Base-by-base conservation (phyloP, 768 basidiomycete genomes). In the Lentinula sp. region DNA sequence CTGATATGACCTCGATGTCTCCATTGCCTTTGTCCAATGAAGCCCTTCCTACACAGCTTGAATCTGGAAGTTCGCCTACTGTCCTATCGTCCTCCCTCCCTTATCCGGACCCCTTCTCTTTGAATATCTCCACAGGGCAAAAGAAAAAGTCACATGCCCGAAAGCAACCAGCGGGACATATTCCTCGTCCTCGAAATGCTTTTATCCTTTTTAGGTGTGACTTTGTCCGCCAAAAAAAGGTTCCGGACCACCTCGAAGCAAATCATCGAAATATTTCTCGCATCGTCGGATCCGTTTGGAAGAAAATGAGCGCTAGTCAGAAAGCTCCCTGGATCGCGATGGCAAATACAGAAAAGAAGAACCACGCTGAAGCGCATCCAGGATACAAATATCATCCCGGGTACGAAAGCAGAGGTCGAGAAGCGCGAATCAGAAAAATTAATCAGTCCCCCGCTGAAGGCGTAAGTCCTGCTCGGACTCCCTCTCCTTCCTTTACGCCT, bases 191-290 rank as follows among this genome's bases (percentile, higher is more conserved):
- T 0, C 76, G 85, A 15, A 91, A 91, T 70, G 85, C 89, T 0
- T 92, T 92, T 73, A 90, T 92, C 64, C 80, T 91, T 63, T 92
- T 89, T 69, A 81, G 90, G 45, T 88, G 84, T 68, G 84, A 90
- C 68, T 84, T 89, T 57, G 84, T 88, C 15, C 79, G 83, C 55
- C 83, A 87, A 63, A 78, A 84, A 57, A 79, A 83, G 62, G 75
- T 82, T 51, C 83, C 86, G 0, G 69, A 75, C 9, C 71, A 75
- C 45, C 80, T 84, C 2, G 85, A 88, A 69, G 77, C 77, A 15
- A 82, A 89, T 65, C 87, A 90, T 68, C 81, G 84, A 61, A 87
- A 88, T 65, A 80, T 91, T 57, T 85, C 83, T 3, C 79, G 85
- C 57, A 82, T 86, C 59, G 87, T 84, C 0, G 89, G 87, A 0